A percentile compares a stretch with the other conserved stretches of the same genome.
phyloP scores from a whole-genome alignment of 495 filamentous ascomycete species.

The Hypoxylon rickii region DNA sequence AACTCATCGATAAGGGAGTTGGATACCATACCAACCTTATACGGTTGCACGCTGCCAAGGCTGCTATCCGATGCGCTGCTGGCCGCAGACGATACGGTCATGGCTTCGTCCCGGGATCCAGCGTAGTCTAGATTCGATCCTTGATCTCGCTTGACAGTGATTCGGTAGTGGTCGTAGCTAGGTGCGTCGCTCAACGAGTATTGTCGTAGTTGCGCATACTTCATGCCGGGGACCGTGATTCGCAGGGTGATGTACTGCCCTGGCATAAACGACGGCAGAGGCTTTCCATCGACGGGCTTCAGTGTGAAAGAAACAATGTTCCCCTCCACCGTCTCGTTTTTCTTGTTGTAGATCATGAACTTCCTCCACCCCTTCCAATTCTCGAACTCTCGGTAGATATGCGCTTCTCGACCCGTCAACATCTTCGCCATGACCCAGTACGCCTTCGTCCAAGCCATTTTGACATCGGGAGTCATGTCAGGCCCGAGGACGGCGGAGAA shows the following conservation, averaged over 20 bases:
- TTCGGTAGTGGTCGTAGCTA: constrained; percentile 62
- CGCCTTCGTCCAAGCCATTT: constrained; percentile 64
- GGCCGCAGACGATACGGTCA: constrained; percentile 37
- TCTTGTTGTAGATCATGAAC: constrained; percentile 65
- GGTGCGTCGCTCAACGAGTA: constrained; percentile 72
- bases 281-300: constrained; percentile 60
- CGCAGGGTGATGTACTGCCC: constrained; percentile 74
- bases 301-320: constrained; percentile 68
- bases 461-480: constrained; percentile 66
- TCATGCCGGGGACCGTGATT: constrained; percentile 59
- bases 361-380: constrained; percentile 69
- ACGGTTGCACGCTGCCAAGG: constrained; percentile 35
- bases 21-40: constrained; percentile 63
- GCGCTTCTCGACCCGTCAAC: constrained; percentile 65
- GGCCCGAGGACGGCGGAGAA: constrained; percentile 70
- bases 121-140: constrained; percentile 41
- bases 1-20: constrained; percentile 68
- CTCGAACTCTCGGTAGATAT: constrained; percentile 61
- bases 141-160: constrained; percentile 69
- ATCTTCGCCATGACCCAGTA: constrained; percentile 67
- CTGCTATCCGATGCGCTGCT: constrained; percentile 41
- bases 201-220: constrained; percentile 67
- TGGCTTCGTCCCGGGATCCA: constrained; percentile 15
- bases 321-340: constrained; percentile 58
- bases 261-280: constrained; percentile 65